Percentiles rank a stretch among this genome's conserved stretches.
Conservation (phyloP, 306 rosid genomes). For the Vigna reflexopilosa region DNA sequence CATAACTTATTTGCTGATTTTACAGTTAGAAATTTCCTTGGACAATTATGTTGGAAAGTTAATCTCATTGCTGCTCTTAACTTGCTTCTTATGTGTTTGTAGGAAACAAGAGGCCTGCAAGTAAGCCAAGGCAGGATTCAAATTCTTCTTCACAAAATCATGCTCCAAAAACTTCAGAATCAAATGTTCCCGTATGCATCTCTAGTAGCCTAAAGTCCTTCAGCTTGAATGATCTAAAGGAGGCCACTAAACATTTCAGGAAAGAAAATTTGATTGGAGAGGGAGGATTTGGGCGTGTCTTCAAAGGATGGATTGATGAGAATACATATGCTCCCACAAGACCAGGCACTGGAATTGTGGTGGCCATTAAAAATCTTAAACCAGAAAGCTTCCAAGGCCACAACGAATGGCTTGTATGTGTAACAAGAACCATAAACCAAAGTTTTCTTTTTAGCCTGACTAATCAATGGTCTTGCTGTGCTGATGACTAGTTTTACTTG, state of each 20-base stretch:
- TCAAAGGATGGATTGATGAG: conserved; percentile 89
- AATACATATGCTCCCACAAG: conserved; percentile 72
- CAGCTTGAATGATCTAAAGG: conserved; percentile 79
- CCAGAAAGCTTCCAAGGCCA: conserved; percentile 94
- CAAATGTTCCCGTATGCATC: conserved; percentile 47
- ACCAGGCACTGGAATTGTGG: conserved; percentile 88
- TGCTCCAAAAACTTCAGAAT: conserved; percentile 11
- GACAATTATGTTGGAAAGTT: conserved; percentile 20
- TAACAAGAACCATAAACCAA: conserved; percentile 33
- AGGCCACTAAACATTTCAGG: conserved; percentile 82
- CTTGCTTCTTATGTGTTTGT: conserved; percentile 29
- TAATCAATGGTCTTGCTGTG: conserved; percentile 22
- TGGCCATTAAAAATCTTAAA: conserved; percentile 89
- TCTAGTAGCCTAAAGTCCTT: conserved; percentile 68
- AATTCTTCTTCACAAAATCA: conserved; percentile 37
- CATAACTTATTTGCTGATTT: neutral
- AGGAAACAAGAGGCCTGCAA: conserved; percentile 53
- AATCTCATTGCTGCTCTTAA: conserved; percentile 28
- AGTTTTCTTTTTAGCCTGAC: neutral
- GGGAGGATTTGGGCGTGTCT: conserved; percentile 93
- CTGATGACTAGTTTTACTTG: conserved; percentile 28
- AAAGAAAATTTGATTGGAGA: conserved; percentile 79
- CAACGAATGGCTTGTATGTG: conserved; percentile 98
- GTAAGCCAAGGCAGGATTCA: conserved; percentile 47
- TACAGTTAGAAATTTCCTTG: neutral